Base-by-base conservation (phyloP, 345 rosid species). In the Microthlaspi erraticum region DNA sequence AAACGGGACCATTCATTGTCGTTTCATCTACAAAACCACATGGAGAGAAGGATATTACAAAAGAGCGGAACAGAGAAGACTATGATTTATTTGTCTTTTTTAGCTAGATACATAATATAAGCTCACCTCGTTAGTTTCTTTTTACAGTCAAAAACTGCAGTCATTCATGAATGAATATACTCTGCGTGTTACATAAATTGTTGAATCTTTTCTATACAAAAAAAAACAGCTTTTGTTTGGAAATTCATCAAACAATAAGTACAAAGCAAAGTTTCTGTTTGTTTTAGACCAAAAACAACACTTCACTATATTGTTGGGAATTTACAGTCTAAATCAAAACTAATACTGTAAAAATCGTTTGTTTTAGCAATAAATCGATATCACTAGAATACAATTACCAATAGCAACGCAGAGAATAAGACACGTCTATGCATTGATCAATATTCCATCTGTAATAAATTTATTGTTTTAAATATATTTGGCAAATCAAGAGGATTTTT, bases 1-100 rank as follows among this genome's bases (percentile, higher is more conserved):
- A 75, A 75, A 75, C 60, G 79, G 79, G 74, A 75, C 79, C 79
- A 75, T 75, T 16, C 12, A 3, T 54, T 68, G 51, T 60, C 68
- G 51, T 68, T 34, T 74, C 57, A 67, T 60, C 17, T 17, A 18
- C 26, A 49, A 74, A 50, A 59, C 17, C 63, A 67, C 74, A 68
- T 75, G 70, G 74, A 60, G 69, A 67, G 73, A 65, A 39, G 42
- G 78, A 75, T 75, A 43, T 19, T 68, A 68, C 78, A 75, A 68
- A 61, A 37, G 2, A 13, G 12, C 20, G 37, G 37, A 68, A 73
- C 61, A 68, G 74, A 36, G 57, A 68, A 69, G 74, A 74, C 68
- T 74, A 66, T 17, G 73, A 66, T 66, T 60, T 37, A 11, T 74
- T 74, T 74, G 78, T 14, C 13, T 48, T 20, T 19, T 36, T 34